Evolutionary conservation across 352 stramenopile species (phyloP).

Genomic region (Thalassiosira mediterranea): DNA sequence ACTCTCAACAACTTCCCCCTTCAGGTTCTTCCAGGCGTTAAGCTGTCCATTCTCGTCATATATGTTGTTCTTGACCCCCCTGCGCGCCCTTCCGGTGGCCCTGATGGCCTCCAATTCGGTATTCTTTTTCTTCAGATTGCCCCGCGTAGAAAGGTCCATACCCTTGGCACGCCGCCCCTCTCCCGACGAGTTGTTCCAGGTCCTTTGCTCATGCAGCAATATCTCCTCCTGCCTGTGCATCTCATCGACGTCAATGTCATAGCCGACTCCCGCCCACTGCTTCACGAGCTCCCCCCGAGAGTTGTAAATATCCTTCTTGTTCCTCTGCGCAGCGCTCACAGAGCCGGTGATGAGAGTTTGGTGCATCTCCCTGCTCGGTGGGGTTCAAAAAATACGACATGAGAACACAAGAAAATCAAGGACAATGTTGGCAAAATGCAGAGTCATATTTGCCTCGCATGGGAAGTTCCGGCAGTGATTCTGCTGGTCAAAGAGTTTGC

Average conservation of each 20-base stretch:
- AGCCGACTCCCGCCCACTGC: slow-evolving; percentile 3
- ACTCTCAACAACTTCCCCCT: no score
- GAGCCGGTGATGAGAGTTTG: slow-evolving; percentile 4
- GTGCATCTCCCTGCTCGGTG: slow-evolving; percentile 12
- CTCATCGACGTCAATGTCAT: neutral
- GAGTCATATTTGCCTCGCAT: no score
- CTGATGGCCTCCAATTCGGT: neutral
- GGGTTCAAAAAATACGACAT: no score
- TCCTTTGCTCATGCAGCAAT: neutral
- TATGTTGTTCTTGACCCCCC: neutral
- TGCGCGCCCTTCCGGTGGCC: neutral
- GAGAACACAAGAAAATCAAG: no score
- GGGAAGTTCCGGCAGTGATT: no score
- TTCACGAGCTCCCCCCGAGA: neutral
- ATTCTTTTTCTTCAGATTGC: neutral
- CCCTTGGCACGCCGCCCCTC: no score
- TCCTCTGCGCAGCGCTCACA: neutral
- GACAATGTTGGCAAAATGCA: no score
- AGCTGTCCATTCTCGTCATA: neutral
- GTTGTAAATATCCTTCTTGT: slow-evolving; percentile 15
- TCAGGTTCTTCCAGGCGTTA: slow-evolving; percentile 5
- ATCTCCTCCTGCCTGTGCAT: neutral
- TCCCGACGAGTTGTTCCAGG: neutral
- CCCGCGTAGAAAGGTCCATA: slow-evolving; percentile 3
- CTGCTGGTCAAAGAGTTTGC: no score